These are phyloP conservation scores for Bruguiera gymnorhiza DNA, from an alignment of 345 rosid species.

Conservation along the genomic window DNA sequence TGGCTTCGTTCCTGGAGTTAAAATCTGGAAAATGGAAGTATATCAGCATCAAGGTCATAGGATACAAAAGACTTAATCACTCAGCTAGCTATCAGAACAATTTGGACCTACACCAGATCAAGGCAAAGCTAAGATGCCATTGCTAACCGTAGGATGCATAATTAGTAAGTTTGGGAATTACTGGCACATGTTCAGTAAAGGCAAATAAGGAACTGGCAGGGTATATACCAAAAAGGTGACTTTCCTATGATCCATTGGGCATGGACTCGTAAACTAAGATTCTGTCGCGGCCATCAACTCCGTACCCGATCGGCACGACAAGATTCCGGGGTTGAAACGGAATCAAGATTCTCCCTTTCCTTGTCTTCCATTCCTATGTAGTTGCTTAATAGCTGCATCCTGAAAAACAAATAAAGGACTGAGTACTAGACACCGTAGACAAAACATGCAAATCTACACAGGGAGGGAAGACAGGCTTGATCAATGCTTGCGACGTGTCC, in stretches of 20 bases:
- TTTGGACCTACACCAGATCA: no score
- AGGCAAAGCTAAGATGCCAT: background rate
- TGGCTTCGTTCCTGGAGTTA: constrained; percentile 30
- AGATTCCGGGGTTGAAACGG: constrained; percentile 47
- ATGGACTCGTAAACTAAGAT: constrained; percentile 49
- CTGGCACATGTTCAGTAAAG: background rate
- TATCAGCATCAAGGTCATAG: no score
- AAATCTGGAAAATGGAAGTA: constrained; percentile 24
- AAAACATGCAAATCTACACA: background rate
- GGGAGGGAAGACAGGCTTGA: constrained; percentile 22
- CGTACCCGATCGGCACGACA: constrained; percentile 50
- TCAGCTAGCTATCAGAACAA: no score
- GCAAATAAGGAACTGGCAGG: background rate
- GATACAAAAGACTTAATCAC: no score
- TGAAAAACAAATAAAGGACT: constrained; percentile 11
- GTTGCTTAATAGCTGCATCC: constrained; percentile 58
- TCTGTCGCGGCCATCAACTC: constrained; percentile 50
- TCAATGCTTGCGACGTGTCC: constrained; percentile 40
- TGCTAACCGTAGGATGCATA: background rate
- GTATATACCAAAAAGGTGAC: constrained; percentile 49
- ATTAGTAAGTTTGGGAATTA: no score
- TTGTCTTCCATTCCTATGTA: constrained; percentile 48
- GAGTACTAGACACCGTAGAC: background rate
- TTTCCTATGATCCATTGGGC: constrained; percentile 52
- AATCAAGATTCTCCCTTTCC: constrained; percentile 58